These are phyloP conservation scores for Tilletia indica DNA, from an alignment of 1,284 basidiomycete species.

Conservation along the genomic window DNA sequence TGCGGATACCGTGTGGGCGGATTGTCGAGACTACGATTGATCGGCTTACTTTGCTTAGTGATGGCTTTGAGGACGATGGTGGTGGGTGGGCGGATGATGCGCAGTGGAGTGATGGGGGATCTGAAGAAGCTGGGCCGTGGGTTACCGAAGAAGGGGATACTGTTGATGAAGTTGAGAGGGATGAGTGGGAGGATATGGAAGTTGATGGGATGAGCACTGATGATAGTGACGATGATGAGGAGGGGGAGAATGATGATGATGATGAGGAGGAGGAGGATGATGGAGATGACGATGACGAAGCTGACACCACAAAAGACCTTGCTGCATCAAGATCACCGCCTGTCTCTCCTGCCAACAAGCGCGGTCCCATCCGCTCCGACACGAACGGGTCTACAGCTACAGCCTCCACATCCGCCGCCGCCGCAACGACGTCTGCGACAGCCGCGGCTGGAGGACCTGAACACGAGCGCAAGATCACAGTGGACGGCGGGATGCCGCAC, in stretches of 20 bases:
- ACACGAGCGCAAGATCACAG: slow-evolving; percentile 9
- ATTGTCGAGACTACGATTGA: slow-evolving; percentile 39
- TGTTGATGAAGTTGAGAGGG: slow-evolving; percentile 43
- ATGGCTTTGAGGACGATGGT: slow-evolving; percentile 33
- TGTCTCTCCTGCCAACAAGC: neutral
- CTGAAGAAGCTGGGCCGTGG: slow-evolving; percentile 31
- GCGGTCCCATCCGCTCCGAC: neutral
- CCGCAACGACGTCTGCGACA: neutral
- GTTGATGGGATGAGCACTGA: neutral
- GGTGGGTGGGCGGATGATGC: slow-evolving; percentile 23
- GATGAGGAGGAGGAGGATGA: slow-evolving; percentile 17
- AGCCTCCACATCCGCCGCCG: neutral
- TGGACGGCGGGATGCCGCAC: slow-evolving; percentile 9
- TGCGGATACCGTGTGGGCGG: slow-evolving; percentile 53
- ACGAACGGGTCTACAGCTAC: neutral
- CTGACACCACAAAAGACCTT: neutral
- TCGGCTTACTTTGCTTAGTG: slow-evolving; percentile 34
- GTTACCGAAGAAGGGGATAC: slow-evolving; percentile 41
- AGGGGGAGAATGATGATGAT: slow-evolving; percentile 12
- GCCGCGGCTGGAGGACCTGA: neutral
- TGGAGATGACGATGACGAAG: neutral
- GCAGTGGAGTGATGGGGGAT: slow-evolving; percentile 12
- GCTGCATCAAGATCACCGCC: neutral
- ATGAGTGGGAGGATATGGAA: slow-evolving; percentile 46
- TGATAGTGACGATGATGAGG: slow-evolving; percentile 16